Base-by-base conservation (phyloP, 177 flowering plant species). In the Vitis hybrid region DNA sequence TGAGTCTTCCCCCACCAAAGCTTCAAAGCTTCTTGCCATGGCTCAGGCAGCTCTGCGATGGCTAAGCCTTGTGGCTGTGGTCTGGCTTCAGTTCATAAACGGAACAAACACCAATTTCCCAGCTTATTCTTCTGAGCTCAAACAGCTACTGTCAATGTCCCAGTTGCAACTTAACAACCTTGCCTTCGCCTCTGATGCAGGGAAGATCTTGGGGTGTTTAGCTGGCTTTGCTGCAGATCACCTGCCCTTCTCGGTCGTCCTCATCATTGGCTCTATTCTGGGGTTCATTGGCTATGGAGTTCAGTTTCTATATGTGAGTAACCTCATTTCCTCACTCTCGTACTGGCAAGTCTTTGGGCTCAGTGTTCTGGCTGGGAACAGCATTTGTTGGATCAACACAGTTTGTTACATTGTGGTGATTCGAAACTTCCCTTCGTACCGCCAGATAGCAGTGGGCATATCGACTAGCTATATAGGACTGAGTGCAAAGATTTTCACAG, bases 331-430 rank as follows among this genome's bases (percentile, higher is more conserved):
- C 0, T 73, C 83, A n/a, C 79, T 83, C 0, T 77, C 94, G 0
- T 95, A 91, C 67, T 78, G 73, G 68, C 84, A 71, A 0, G 61
- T 90, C 54, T 93, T 91, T 68, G 4, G 81, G 0, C 97, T 95
- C 24, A 82, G 83, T 35, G 74, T 82, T 48, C 9, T 94, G 11
- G 91, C 98, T 0, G 98, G 99, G 46, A 95, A 93, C 66, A 87
- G 98, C 78, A 90, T 91, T 13, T 95, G 98, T 59, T 95, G 99
- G 99, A 85, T 95, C 76, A 93, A 95, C 82, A 91, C 98, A 0
- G 99, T 91, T 4, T 87, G 91, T 56, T 90, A 93, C 66, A 55
- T 83, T 1, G 82, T 81, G 1, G 63, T 80, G 11, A 85, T 93
- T 0, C 66, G 65, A 2, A 93, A 89, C 73, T 95, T 95, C 71